Evolutionary conservation across 1,284 basidiomycete genomes (phyloP).

Genomic region (Naganishia albida): DNA sequence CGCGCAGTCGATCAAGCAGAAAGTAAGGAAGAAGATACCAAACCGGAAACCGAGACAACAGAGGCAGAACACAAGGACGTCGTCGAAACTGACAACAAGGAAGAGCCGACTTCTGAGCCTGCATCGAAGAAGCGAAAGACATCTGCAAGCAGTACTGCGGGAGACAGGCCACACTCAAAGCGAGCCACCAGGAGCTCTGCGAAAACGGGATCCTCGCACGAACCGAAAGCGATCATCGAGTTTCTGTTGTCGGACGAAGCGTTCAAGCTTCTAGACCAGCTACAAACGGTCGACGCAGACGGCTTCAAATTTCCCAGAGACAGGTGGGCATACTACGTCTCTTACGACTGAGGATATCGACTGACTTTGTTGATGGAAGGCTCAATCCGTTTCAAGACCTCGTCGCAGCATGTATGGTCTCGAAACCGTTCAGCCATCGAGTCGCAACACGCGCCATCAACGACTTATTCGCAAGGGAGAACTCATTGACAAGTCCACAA

Average conservation of each 20-base stretch:
- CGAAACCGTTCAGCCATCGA: conserved; percentile 20
- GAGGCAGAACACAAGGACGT: neutral
- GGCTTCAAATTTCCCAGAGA: conserved; percentile 15
- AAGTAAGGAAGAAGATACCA: neutral
- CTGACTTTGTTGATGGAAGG: neutral
- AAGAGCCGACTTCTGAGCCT: conserved; percentile 1
- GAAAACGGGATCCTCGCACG: neutral
- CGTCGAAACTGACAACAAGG: neutral
- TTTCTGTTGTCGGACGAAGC: conserved; percentile 16
- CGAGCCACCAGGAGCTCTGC: conserved; percentile 1
- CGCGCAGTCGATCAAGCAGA: conserved; percentile 6
- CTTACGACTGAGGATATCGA: neutral
- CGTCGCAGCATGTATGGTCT: conserved; percentile 23
- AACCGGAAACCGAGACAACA: neutral
- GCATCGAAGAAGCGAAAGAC: conserved; percentile 5
- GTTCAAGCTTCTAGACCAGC: conserved; percentile 5
- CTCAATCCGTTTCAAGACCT: conserved; percentile 26
- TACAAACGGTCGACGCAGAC: neutral
- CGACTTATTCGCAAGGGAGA: conserved; percentile 3
- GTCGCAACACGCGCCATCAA: conserved; percentile 17
- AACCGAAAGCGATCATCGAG: conserved; percentile 9
- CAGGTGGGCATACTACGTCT: neutral
- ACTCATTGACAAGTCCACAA: conserved; percentile 6
- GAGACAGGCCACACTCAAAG: neutral
- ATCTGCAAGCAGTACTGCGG: neutral